phyloP scores from a whole-genome alignment of 2,329 filamentous ascomycete genomes.

The Ascochyta clinopodiicola region DNA sequence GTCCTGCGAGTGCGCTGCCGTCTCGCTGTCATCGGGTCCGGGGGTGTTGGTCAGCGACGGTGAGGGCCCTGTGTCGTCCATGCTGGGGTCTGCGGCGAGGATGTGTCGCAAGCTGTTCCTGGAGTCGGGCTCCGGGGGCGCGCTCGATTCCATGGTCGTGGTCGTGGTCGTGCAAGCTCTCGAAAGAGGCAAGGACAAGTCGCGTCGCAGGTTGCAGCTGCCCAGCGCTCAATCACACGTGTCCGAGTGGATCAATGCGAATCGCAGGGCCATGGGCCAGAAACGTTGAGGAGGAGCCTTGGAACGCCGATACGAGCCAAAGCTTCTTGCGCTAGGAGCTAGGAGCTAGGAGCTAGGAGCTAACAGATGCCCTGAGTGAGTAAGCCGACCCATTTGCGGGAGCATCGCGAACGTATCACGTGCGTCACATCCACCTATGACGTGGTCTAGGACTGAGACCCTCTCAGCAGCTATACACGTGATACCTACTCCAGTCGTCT shows the following conservation, averaged over 20 bases:
- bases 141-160: slow-evolving; percentile 27
- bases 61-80: slow-evolving; percentile 43
- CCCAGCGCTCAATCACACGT: slow-evolving; percentile 16
- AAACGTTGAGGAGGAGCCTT: slow-evolving; percentile 15
- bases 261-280: slow-evolving; percentile 14
- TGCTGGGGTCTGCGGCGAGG: slow-evolving; percentile 44
- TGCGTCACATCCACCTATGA: slow-evolving; percentile 5
- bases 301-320: slow-evolving; percentile 16
- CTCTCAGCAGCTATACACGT: no score
- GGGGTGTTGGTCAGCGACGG: slow-evolving; percentile 40
- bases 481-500: no score
- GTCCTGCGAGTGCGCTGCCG: slow-evolving; percentile 36
- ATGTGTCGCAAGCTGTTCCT: slow-evolving; percentile 50
- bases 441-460: neutral
- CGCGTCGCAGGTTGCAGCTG: slow-evolving; percentile 16
- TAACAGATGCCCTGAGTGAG: neutral
- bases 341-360: neutral
- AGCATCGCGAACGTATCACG: slow-evolving; percentile 12
- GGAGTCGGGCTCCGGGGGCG: slow-evolving; percentile 45
- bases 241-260: slow-evolving; percentile 10
- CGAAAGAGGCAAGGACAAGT: slow-evolving; percentile 24
- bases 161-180: slow-evolving; percentile 25
- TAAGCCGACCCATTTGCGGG: slow-evolving; percentile 16
- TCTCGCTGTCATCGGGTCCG: slow-evolving; percentile 42
- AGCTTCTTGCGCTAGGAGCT: slow-evolving; percentile 18